A percentile compares a stretch with the other conserved stretches of the same genome.
Evolutionary conservation across 176 grass and related monocot genomes (phyloP).

Genomic region (Aechmea fasciata): DNA sequence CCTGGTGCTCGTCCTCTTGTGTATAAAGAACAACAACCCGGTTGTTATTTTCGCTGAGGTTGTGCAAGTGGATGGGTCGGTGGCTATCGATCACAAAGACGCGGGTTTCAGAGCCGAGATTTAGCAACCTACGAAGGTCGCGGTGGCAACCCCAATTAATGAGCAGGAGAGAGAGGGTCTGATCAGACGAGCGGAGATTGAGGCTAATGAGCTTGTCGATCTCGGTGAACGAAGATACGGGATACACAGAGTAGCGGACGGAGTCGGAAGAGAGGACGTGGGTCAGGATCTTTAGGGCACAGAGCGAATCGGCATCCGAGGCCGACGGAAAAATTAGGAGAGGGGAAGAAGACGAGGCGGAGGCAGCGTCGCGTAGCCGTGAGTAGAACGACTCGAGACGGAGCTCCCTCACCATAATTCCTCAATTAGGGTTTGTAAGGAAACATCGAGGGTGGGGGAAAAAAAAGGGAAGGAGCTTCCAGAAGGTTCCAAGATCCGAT

Average conservation of each 20-base stretch:
- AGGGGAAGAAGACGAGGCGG: constrained; percentile 27
- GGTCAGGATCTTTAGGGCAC: constrained; percentile 46
- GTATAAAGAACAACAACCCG: constrained; percentile 68
- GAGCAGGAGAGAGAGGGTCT: constrained; percentile 42
- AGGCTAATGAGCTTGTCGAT: constrained; percentile 9
- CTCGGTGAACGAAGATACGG: constrained; percentile 43
- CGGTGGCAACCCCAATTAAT: constrained; percentile 80
- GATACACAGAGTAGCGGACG: constrained; percentile 43
- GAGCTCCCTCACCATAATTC: constrained; percentile 58
- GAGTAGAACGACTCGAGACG: constrained; percentile 58
- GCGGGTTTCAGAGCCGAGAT: constrained; percentile 19
- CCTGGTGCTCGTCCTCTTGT: constrained; percentile 58
- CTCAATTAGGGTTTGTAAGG: constrained; percentile 2
- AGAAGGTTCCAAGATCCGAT: background rate
- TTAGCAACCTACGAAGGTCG: constrained; percentile 49
- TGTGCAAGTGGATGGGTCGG: constrained; percentile 71
- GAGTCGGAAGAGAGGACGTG: constrained; percentile 66
- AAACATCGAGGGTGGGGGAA: background rate
- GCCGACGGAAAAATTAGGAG: constrained; percentile 74
- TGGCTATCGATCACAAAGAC: constrained; percentile 72
- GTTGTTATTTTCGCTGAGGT: constrained; percentile 50
- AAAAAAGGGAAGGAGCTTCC: background rate
- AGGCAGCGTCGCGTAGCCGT: constrained; percentile 38
- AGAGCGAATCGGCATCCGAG: constrained; percentile 74
- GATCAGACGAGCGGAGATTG: constrained; percentile 22